Evolutionary conservation across 2,329 filamentous ascomycete species (phyloP).

Genomic region (Diatrype stigma): DNA sequence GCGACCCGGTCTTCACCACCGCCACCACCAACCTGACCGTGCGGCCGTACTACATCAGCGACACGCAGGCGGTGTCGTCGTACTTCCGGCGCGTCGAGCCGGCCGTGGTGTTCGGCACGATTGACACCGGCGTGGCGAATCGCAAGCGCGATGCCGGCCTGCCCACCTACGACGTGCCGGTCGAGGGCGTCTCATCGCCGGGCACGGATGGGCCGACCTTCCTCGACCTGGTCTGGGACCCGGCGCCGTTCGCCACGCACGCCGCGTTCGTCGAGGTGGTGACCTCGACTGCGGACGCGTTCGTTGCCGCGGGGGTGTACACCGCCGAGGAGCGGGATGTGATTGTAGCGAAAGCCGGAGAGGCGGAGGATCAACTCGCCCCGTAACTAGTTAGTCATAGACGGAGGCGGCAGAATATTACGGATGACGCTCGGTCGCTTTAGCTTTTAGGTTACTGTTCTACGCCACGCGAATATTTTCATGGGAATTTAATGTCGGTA

Average conservation of each 20-base stretch:
- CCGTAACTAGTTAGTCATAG: no score
- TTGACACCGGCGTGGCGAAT: conserved; percentile 24
- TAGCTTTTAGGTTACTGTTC: no score
- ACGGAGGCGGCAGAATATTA: no score
- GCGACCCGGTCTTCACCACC: conserved; percentile 23
- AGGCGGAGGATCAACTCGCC: conserved; percentile 23
- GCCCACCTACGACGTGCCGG: conserved; percentile 26
- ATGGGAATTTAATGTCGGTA: no score
- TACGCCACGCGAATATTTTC: no score
- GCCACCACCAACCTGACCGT: conserved; percentile 12
- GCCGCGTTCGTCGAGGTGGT: conserved; percentile 21
- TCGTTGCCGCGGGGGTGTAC: conserved; percentile 22
- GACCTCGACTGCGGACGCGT: conserved; percentile 12
- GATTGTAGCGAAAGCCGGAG: conserved; percentile 19
- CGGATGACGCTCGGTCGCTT: no score
- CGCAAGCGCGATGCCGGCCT: conserved; percentile 27
- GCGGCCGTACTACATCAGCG: conserved; percentile 28
- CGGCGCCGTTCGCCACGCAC: conserved; percentile 25
- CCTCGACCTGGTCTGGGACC: conserved; percentile 27
- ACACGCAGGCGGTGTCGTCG: conserved; percentile 24
- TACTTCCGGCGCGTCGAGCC: conserved; percentile 29
- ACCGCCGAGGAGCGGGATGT: conserved; percentile 16
- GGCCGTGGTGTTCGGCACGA: conserved; percentile 22
- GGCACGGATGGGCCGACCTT: conserved; percentile 29
- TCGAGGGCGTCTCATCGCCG: conserved; percentile 23